These are phyloP conservation scores for Magnusiomyces clavatus DNA, from an alignment of 1,139 yeast species.

Conservation along the genomic window DNA sequence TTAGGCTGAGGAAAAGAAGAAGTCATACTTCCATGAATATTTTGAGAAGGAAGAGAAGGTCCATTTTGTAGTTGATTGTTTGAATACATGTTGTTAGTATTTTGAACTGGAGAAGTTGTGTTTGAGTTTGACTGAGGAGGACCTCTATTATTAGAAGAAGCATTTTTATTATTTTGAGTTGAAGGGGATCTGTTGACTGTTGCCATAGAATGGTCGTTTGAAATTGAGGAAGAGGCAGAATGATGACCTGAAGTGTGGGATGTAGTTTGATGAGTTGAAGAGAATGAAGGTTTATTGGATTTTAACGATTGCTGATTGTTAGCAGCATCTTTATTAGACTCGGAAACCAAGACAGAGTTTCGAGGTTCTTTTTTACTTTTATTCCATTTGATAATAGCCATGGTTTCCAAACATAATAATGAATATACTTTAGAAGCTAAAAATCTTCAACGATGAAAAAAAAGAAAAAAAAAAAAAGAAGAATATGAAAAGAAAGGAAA, in stretches of 20 bases:
- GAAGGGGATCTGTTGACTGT: not conserved
- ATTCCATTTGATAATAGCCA: slow-evolving; percentile 25
- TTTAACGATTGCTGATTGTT: not conserved
- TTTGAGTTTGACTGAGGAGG: slow-evolving; percentile 1
- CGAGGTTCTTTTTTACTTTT: slow-evolving; percentile 24
- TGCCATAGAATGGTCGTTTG: not conserved
- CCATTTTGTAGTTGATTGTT: not conserved
- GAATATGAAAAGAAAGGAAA: not conserved
- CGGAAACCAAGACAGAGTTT: slow-evolving; percentile 18
- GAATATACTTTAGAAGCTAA: not conserved
- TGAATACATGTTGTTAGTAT: not conserved
- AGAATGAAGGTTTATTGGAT: not conserved
- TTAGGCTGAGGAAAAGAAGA: not conserved
- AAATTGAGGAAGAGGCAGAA: too few species aligned
- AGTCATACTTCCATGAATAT: not conserved
- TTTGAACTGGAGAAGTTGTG: slow-evolving; percentile 2
- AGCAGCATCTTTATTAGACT: slow-evolving; percentile 5
- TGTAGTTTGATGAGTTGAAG: too few species aligned
- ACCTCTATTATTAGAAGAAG: slow-evolving; percentile 2
- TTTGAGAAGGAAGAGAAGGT: slow-evolving; percentile 3
- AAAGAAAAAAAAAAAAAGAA: slow-evolving; percentile 2
- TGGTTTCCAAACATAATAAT: slow-evolving; percentile 3
- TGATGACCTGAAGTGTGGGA: too few species aligned
- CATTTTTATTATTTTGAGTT: not conserved
- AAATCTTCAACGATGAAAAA: not conserved